Conservation (phyloP, 31 red algal genomes). For the Asparagopsis taxiformis region DNA sequence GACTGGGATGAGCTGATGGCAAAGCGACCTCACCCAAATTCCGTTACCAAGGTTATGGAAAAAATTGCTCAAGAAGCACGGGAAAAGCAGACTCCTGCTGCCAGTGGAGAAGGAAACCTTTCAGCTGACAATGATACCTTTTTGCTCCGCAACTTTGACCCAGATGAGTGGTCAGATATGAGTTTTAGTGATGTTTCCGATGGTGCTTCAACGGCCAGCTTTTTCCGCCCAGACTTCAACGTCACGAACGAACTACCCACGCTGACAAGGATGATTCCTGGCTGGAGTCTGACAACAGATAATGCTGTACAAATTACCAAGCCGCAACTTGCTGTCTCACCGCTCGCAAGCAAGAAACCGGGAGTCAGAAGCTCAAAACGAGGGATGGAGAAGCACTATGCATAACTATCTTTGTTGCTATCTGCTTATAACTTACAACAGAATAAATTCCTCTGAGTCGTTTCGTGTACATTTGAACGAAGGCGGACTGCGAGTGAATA, state of each 20-base stretch:
- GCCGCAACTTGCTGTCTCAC: conserved; percentile 37
- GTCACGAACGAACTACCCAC: conserved; percentile 24
- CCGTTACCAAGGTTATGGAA: conserved; percentile 43
- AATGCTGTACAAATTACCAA: conserved; percentile 24
- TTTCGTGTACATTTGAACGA: neutral
- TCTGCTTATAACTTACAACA: conserved; percentile 1
- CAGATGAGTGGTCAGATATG: conserved; percentile 61
- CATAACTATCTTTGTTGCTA: neutral
- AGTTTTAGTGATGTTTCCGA: conserved; percentile 42
- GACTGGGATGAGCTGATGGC: conserved; percentile 60
- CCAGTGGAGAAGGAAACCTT: neutral
- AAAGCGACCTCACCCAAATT: conserved; percentile 40
- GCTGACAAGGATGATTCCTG: conserved; percentile 31
- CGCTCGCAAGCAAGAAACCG: conserved; percentile 15
- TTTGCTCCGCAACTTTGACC: conserved; percentile 72
- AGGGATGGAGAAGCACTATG: conserved; percentile 4
- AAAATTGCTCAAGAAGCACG: conserved; percentile 13
- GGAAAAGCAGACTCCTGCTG: conserved; percentile 5
- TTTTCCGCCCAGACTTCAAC: conserved; percentile 38
- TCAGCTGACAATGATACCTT: conserved; percentile 30
- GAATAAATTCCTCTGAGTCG: neutral
- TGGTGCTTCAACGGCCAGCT: conserved; percentile 40
- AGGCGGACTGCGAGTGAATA: neutral
- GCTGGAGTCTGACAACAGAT: conserved; percentile 44
- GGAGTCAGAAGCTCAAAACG: conserved; percentile 3